A percentile compares a stretch with the other conserved stretches of the same genome.
Conservation (phyloP, 306 rosid species). For the Rosa persica region DNA sequence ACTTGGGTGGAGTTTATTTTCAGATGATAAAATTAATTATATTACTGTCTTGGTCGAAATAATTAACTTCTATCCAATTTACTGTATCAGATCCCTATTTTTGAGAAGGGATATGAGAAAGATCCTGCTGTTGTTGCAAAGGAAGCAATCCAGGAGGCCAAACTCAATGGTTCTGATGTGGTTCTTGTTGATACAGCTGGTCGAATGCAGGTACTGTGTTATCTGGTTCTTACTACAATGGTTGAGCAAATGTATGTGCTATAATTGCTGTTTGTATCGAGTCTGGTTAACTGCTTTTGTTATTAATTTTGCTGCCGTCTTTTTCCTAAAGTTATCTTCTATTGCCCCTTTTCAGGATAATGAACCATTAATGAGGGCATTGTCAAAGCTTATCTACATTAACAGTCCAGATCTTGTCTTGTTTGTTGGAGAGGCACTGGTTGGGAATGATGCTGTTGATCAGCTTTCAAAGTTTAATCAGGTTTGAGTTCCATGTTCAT, state of each 20-base stretch:
- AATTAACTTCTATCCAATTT: slow-evolving; percentile 16
- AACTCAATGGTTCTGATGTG: slow-evolving; percentile 88
- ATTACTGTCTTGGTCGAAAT: background rate
- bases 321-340: background rate
- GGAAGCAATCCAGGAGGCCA: slow-evolving; percentile 97
- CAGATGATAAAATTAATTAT: background rate
- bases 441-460: slow-evolving; percentile 97
- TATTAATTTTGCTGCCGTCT: background rate
- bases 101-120: slow-evolving; percentile 96
- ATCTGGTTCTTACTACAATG: slow-evolving; percentile 1
- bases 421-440: slow-evolving; percentile 98
- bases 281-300: background rate
- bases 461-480: slow-evolving; percentile 97
- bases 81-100: slow-evolving; percentile 77
- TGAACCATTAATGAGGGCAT: slow-evolving; percentile 97
- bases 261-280: slow-evolving; percentile 1
- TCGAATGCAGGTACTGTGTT: slow-evolving; percentile 79
- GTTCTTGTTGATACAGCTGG: slow-evolving; percentile 99
- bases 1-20: slow-evolving; percentile 2
- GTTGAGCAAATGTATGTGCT: background rate
- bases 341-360: slow-evolving; percentile 64
- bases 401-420: slow-evolving; percentile 93
- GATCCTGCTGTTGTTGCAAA: slow-evolving; percentile 98
- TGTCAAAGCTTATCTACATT: slow-evolving; percentile 84
- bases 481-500: slow-evolving; percentile 39